Conservation (phyloP, 2,329 filamentous ascomycete species). For the Aaosphaeria pasadenensis region DNA sequence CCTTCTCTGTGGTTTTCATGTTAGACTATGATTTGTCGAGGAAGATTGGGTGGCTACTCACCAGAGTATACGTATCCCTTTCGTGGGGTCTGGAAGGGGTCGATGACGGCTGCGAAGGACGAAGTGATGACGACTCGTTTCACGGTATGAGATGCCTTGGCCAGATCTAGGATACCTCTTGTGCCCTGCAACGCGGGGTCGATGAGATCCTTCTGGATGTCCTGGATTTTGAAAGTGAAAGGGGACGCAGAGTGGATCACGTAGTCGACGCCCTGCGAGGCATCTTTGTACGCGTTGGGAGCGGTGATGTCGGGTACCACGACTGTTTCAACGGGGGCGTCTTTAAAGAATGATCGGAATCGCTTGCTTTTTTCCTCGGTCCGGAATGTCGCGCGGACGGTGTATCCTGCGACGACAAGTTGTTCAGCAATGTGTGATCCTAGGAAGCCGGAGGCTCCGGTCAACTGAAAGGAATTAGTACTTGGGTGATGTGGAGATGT, state of each 20-base stretch:
- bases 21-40: no score
- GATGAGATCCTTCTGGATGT: conserved; percentile 1
- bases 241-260: conserved; percentile 2
- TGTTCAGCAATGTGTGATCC: conserved; percentile 6
- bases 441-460: conserved; percentile 8
- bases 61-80: no score
- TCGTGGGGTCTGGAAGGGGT: no score
- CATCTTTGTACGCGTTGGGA: not conserved
- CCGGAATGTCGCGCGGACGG: conserved; percentile 7
- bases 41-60: no score
- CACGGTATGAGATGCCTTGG: no score
- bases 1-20: no score
- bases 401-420: conserved; percentile 5
- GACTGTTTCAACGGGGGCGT: not conserved
- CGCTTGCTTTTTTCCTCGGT: conserved; percentile 5
- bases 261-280: not conserved
- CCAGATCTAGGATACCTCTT: no score
- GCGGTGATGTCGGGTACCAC: not conserved
- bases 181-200: not conserved
- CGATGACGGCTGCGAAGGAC: no score
- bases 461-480: conserved; percentile 2
- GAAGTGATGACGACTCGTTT: no score
- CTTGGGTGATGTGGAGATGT: no score
- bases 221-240: not conserved
- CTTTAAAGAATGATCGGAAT: not conserved